Conservation (phyloP, 352 stramenopile species). For the Blastocystis sp. region DNA sequence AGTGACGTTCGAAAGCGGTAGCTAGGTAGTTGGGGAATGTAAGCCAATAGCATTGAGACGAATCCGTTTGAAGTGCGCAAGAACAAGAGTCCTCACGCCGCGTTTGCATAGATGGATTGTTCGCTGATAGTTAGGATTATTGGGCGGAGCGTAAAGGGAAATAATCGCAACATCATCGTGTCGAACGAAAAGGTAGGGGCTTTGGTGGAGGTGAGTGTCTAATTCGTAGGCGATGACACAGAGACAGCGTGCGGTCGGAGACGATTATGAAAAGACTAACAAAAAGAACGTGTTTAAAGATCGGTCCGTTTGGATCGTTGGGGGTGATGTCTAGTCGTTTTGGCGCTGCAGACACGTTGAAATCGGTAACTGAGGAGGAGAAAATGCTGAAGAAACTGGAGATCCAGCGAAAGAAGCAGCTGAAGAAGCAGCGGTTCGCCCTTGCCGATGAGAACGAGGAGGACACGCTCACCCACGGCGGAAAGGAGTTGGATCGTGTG, state of each 20-base stretch:
- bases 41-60: neutral
- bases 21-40: neutral
- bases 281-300: conserved; percentile 57
- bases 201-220: neutral
- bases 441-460: conserved; percentile 36
- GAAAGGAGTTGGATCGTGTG: conserved; percentile 14
- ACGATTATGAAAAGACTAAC: conserved; percentile 46
- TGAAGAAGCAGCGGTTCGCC: conserved; percentile 37
- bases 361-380: conserved; percentile 44
- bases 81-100: conserved; percentile 45
- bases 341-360: conserved; percentile 8
- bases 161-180: conserved; percentile 46
- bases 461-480: conserved; percentile 14
- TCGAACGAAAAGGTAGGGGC: conserved; percentile 47
- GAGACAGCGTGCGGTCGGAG: conserved; percentile 15
- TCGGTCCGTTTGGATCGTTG: neutral
- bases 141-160: conserved; percentile 46
- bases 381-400: conserved; percentile 57
- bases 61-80: conserved; percentile 57
- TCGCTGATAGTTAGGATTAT: conserved; percentile 14
- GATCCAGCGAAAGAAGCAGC: conserved; percentile 56
- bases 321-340: conserved; percentile 52
- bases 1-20: neutral
- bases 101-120: neutral
- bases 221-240: conserved; percentile 33